Percentiles rank a stretch among this genome's conserved stretches.
phyloP scores from a whole-genome alignment of 371 early-diverging fungal genomes.

The Actinomucor elegans region DNA sequence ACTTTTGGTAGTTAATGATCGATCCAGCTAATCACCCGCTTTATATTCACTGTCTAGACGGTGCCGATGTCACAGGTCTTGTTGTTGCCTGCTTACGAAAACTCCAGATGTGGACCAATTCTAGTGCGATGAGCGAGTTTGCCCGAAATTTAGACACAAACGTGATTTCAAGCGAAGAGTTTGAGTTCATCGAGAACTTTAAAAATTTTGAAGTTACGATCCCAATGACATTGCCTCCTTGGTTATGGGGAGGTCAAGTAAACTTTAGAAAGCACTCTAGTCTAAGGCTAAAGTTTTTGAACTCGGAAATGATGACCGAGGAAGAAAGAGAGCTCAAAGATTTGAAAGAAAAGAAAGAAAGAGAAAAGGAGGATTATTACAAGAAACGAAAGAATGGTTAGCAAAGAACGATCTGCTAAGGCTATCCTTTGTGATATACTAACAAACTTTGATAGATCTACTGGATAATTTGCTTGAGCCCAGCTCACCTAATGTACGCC shows the following conservation, averaged over 20 bases:
- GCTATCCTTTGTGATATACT: no score
- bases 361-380: constrained; percentile 43
- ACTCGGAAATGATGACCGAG: constrained; percentile 53
- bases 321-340: constrained; percentile 46
- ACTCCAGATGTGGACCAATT: constrained; percentile 84
- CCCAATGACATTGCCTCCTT: constrained; percentile 64
- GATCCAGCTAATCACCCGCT: constrained; percentile 75
- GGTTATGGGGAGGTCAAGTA: constrained; percentile 81
- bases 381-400: constrained; percentile 47
- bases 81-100: constrained; percentile 86
- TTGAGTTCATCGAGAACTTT: constrained; percentile 89
- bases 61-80: constrained; percentile 85
- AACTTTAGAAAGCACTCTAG: constrained; percentile 60
- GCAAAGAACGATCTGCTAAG: background rate
- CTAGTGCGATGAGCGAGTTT: constrained; percentile 75
- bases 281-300: constrained; percentile 56
- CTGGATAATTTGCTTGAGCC: constrained; percentile 48
- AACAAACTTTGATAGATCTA: constrained; percentile 36
- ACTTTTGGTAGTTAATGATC: constrained; percentile 61
- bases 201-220: constrained; percentile 70
- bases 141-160: constrained; percentile 74
- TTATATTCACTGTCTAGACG: constrained; percentile 91
- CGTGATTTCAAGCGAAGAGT: constrained; percentile 81
- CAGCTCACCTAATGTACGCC: constrained; percentile 8
- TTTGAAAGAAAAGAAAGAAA: constrained; percentile 40